Evolutionary conservation across 768 basidiomycete species (phyloP).

Genomic region (Pluteus cervinus): DNA sequence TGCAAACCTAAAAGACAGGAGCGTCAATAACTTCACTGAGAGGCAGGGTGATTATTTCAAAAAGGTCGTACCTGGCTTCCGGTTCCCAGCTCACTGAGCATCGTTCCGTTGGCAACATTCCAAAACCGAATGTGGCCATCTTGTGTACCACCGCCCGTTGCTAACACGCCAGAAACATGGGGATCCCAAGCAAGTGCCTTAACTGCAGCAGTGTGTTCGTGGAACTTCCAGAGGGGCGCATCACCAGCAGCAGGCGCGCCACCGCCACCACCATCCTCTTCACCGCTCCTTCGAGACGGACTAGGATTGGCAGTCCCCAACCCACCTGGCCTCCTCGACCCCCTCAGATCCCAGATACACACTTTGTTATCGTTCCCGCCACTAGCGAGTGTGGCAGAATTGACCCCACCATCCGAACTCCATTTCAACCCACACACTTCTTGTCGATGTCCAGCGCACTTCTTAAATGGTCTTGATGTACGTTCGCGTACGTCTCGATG

Average conservation of each 20-base stretch:
- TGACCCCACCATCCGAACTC: conserved; percentile 50
- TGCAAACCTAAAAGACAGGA: conserved; percentile 68
- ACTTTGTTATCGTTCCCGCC: conserved; percentile 99
- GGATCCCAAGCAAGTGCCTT: conserved; percentile 99
- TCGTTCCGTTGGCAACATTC: conserved; percentile 83
- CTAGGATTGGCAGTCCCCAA: background rate
- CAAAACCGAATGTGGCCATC: conserved; percentile 98
- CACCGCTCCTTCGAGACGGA: conserved; percentile 12
- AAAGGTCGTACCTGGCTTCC: conserved; percentile 77
- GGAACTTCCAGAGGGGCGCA: conserved; percentile 86
- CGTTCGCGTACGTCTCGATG: conserved; percentile 89
- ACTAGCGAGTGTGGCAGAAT: conserved; percentile 66
- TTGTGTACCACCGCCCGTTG: conserved; percentile 97
- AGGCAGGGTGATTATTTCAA: too few species aligned
- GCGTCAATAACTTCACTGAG: conserved; percentile 8
- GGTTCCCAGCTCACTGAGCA: conserved; percentile 87
- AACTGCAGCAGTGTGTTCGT: conserved; percentile 94
- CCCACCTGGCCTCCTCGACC: conserved; percentile 36
- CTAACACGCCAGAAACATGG: conserved; percentile 84
- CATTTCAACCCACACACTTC: conserved; percentile 96
- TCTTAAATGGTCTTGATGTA: conserved; percentile 57
- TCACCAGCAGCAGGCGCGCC: too few species aligned
- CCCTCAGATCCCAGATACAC: conserved; percentile 91
- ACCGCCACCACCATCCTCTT: conserved; percentile 26
- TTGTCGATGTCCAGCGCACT: conserved; percentile 74